These are phyloP conservation scores for Cinchona pubescens DNA, from an alignment of 257 asterid genomes.

Conservation along the genomic window DNA sequence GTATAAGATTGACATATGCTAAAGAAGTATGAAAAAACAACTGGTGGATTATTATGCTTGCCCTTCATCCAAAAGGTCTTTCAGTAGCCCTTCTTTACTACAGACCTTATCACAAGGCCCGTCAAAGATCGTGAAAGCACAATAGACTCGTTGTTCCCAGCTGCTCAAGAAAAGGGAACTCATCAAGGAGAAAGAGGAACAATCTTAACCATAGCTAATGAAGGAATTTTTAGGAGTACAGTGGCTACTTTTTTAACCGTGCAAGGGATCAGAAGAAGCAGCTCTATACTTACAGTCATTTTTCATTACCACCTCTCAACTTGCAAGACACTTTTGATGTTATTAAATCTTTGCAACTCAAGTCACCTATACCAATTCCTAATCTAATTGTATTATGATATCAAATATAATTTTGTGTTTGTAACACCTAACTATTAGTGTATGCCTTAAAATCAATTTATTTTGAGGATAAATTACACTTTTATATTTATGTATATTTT, in stretches of 20 bases:
- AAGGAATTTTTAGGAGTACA: constrained; percentile 75
- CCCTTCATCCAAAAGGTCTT: constrained; percentile 73
- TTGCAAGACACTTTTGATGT: constrained; percentile 64
- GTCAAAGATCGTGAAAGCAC: constrained; percentile 79
- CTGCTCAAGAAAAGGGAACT: constrained; percentile 21
- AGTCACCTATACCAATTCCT: constrained; percentile 67
- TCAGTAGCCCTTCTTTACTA: constrained; percentile 82
- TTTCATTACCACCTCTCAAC: constrained; percentile 83
- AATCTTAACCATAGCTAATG: constrained; percentile 44
- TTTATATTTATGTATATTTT: too few species aligned
- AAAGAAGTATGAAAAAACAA: constrained; percentile 86
- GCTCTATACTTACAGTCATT: constrained; percentile 85
- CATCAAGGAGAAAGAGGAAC: constrained; percentile 12
- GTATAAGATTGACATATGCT: constrained; percentile 74
- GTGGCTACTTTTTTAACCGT: constrained; percentile 80
- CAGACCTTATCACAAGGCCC: constrained; percentile 75
- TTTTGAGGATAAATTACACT: too few species aligned
- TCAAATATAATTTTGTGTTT: background rate
- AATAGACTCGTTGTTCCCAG: constrained; percentile 63
- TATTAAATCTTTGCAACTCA: constrained; percentile 48
- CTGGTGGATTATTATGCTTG: constrained; percentile 71
- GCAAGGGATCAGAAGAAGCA: constrained; percentile 86
- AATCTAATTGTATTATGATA: constrained; percentile 7
- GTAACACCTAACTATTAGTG: background rate
- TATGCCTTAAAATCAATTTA: too few species aligned